Evolutionary conservation across 352 stramenopile species (phyloP), one percentile per base, ranked within the genome.

Genomic region (Phytophthora citrophthora): DNA sequence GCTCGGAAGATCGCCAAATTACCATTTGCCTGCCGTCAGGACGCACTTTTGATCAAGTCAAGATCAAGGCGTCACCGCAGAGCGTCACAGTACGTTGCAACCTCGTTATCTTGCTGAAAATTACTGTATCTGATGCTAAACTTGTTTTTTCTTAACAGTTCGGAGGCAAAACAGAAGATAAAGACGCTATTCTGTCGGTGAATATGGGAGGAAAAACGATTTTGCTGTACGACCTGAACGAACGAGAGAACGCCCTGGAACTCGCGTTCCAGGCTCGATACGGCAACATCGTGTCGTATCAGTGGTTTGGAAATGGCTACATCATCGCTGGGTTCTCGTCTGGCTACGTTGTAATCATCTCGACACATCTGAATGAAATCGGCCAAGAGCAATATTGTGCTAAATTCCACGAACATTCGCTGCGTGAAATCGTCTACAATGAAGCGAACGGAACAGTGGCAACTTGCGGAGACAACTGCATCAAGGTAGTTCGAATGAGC

Each of bases 401-500:
- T 52, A 93, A 93, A 59, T 93, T 93, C 64, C 84, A 93, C 58
- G 82, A 91, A 46, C 72, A 88, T 39, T 87, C 81, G 18, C 68
- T 93, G 34, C 84, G 83, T 11, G 84, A 90, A 51, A 93, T 93
- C 44, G 81, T 84, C 18, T 91, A 89, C 75, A 90, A 91, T 44
- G 81, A 91, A 53, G 70, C 88, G n/a, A 93, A 93, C 64, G 87
- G 80, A 18, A 90, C 91, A 18, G 88, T 94, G 11, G 93, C 89
- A 23, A 96, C 86, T 2, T 95, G 84, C 36, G 93, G 91, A 55
- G 81, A 96, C 60, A 88, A 90, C 49, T 93, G 87, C 65, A 88
- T 98, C 58, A 96, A 97, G 62, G 83, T 98, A 36, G 79, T 98
- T 45, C 91, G 97, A 65, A 94, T 96, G 81, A 92, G 77, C 53